Evolutionary conservation across 345 rosid species (phyloP).

Genomic region (Arabidopsis thaliana): TAIR10.1 NC_003076.8:4870501-4871000

Average conservation of each 20-base stretch:
- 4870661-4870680: not conserved
- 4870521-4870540: not conserved
- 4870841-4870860: not conserved
- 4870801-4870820: not conserved
- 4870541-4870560: not conserved
- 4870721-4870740: not conserved
- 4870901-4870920: too few relatives aligned
- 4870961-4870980: slow-evolving; percentile 43
- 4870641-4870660: too few relatives aligned
- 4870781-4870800: not conserved
- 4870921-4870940: slow-evolving; percentile 39
- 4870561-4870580: not conserved
- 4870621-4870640: not conserved
- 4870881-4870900: too few relatives aligned
- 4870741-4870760: not conserved
- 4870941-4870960: slow-evolving; percentile 49
- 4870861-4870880: too few relatives aligned
- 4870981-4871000: slow-evolving; percentile 31
- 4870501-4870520: not conserved
- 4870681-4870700: not conserved
- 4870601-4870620: not conserved
- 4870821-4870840: not conserved
- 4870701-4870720: slow-evolving; percentile 11
- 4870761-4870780: not conserved
- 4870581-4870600: not conserved